These are phyloP conservation scores for Liriodendron chinense DNA, from an alignment of 164 flowering plant species.

Conservation along the genomic window DNA sequence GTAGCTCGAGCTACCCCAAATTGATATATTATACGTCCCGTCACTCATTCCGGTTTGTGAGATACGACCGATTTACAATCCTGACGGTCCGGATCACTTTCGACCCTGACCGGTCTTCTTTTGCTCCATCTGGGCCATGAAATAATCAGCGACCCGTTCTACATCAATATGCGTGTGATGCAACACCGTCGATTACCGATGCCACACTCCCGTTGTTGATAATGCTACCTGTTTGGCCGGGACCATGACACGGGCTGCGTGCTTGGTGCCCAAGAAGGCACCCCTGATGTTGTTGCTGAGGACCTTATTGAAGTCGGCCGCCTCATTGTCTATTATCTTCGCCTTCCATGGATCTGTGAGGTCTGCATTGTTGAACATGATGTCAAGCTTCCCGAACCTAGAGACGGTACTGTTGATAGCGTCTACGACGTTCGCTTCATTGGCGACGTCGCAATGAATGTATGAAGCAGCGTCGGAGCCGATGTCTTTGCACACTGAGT, in stretches of 20 bases:
- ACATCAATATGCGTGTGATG: too few species aligned
- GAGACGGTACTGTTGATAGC: neutral
- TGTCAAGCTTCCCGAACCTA: slow-evolving; percentile 5
- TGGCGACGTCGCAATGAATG: slow-evolving; percentile 47
- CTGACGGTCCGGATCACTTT: too few species aligned
- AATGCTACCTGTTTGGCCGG: slow-evolving; percentile 13
- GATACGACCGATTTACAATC: too few species aligned
- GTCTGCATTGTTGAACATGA: slow-evolving; percentile 14
- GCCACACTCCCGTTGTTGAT: neutral
- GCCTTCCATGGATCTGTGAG: slow-evolving; percentile 24
- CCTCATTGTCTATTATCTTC: slow-evolving; percentile 29
- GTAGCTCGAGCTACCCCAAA: too few species aligned
- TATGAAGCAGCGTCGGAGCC: slow-evolving; percentile 1
- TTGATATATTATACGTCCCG: too few species aligned
- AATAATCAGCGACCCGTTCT: too few species aligned
- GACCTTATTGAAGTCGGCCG: slow-evolving; percentile 20
- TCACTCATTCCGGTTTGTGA: too few species aligned
- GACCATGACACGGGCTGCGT: slow-evolving; percentile 25
- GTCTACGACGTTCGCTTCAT: slow-evolving; percentile 31
- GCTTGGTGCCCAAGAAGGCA: slow-evolving; percentile 11
- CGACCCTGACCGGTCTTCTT: too few species aligned
- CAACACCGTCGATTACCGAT: neutral
- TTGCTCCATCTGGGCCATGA: too few species aligned
- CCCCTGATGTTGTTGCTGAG: slow-evolving; percentile 1
- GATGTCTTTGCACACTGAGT: slow-evolving; percentile 18